Base-by-base conservation (phyloP, 1,284 basidiomycete genomes). In the Butyriboletus regius region DNA sequence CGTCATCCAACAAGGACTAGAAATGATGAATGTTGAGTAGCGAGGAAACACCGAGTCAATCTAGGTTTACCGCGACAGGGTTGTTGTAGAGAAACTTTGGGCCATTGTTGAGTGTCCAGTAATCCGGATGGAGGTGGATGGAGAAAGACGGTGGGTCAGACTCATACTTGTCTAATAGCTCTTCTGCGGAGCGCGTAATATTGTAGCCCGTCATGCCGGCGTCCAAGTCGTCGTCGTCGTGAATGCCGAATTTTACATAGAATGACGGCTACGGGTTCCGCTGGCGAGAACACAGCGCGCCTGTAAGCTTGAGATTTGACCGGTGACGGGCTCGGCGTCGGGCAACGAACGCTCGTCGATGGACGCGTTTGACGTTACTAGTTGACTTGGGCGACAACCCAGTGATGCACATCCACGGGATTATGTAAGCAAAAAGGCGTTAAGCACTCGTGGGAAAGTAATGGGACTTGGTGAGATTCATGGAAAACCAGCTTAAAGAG, bases 21-120 rank as follows among this genome's bases (percentile, higher is more conserved):
- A 55, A 18, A 40, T 45, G 18, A 50, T 29, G 46, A 43, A 43
- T 22, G 34, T 38, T 51, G 44, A 39, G 54, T 43, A 42, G 42
- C 24, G 22, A 46, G 39, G 44, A 48, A 43, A 26, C 32, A 38
- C 28, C 40, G 12, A 24, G 24, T 22, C 15, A 35, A 53, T 47
- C 22, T 22, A 20, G 22, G 59, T 73, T 50, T 50, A 89, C 86
- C 54, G 86, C 83, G 50, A 84, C 77, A 52, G 79, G 85, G 62
- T 83, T 81, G 60, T 84, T 84, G 66, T 89, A 89, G 48, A 85
- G 70, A 62, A 86, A 88, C 72, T 87, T 87, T 54, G 79, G 76
- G 26, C 83, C 83, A 53, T 77, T 80, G 64, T 88, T 89, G 43
- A 89, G 71, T 7, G 79, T 78, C 87, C 86, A 90, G 64, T 87